Base-by-base conservation (phyloP, 2,329 filamentous ascomycete genomes). In the Aotearoamyces nothofagi region DNA sequence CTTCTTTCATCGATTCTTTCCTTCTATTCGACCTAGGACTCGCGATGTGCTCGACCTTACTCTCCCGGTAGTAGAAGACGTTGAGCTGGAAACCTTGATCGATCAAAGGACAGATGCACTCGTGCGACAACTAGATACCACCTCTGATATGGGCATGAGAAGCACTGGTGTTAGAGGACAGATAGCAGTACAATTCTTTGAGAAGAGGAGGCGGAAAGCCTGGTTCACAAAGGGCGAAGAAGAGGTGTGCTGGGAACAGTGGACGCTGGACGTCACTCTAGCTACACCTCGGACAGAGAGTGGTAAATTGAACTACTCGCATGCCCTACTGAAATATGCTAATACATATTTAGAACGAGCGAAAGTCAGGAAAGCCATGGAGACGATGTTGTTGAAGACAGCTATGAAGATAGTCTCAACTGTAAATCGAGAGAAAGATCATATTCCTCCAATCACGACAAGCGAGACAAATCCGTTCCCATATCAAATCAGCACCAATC, bases 1-100 rank as follows among this genome's bases (percentile, higher is more conserved):
- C 53, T 98, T 96, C 71, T 96, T 96, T 67, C 86, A 94, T 60
- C 79, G 90, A 48, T 92, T 87, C 69, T 94, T 96, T 63, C 83
- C 83, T 33, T 76, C 82, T 33, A 69, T 94, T 43, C 63, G 70
- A 23, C 87, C 90, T 5, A 69, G 72, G 38, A 84, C 82, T 38
- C 77, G 83, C 57, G 86, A 94, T 49, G 74, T 94, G 38, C 75
- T 94, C 40, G 86, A 92, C 55, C 68, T 93, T 36, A 86, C 83
- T 17, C 70, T 96, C 15, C 86, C 90, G 29, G 80, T 81, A 46
- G 79, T 96, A 47, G 74, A 84, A 50, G 83, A 94, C 49, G 77
- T 78, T 39, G 83, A 93, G 54, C 75, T 96, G 39, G 83, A 92
- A 52, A 90, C 83, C 17, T 70, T 94, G 48, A 92, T 98, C 46